phyloP scores from a whole-genome alignment of 164 flowering plant species.

The Tetracentron sinense region DNA sequence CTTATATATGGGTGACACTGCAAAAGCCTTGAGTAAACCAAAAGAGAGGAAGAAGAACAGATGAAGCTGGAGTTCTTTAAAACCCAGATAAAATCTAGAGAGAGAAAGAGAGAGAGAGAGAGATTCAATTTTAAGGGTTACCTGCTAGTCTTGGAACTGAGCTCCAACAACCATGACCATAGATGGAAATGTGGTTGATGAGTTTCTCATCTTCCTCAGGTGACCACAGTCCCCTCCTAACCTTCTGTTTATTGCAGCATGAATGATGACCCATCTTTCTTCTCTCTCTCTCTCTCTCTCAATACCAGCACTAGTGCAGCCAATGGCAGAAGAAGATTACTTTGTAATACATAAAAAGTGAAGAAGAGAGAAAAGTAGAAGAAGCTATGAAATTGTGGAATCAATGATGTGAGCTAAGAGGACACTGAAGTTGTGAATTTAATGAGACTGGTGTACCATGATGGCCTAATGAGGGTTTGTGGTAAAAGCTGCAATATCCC shows the following conservation, averaged over 20 bases:
- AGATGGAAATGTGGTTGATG: constrained; percentile 64
- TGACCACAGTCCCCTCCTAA: constrained; percentile 85
- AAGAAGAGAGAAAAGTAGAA: neutral
- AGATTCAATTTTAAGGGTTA: constrained; percentile 4
- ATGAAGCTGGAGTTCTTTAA: neutral
- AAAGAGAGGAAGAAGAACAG: neutral
- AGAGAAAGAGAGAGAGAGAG: neutral
- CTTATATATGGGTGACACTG: neutral
- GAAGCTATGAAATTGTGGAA: neutral
- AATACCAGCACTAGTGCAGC: neutral
- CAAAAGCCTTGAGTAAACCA: neutral
- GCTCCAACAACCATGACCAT: constrained; percentile 92
- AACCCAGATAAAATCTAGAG: neutral
- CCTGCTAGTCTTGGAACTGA: constrained; percentile 83
- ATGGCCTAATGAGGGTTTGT: neutral
- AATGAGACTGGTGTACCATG: neutral
- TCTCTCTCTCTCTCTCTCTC: constrained; percentile 23
- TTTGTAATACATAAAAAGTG: neutral
- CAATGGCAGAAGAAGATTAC: neutral
- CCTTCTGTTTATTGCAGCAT: constrained; percentile 88
- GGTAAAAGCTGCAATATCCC: neutral
- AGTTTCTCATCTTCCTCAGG: constrained; percentile 95
- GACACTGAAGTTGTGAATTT: neutral
- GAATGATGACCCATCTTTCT: constrained; percentile 72
- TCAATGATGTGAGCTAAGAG: neutral